Evolutionary conservation across 176 grass and related monocot species (phyloP).

Genomic region (Puya raimondii): DNA sequence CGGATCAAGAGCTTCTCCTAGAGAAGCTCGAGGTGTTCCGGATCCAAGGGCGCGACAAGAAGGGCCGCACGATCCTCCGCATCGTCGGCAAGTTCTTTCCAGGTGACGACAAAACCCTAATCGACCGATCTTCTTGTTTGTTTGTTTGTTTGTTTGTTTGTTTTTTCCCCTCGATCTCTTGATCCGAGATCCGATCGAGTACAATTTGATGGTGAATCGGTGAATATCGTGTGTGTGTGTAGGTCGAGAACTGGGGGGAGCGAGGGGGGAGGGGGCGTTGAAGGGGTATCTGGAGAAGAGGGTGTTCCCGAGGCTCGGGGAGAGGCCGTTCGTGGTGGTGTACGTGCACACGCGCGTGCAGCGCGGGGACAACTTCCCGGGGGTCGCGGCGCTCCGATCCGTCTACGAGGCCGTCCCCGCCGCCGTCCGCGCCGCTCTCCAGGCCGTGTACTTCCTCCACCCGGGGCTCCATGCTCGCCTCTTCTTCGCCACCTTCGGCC

Average conservation of each 20-base stretch:
- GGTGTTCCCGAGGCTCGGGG: constrained; percentile 40
- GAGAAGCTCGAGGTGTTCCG: constrained; percentile 53
- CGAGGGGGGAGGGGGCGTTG: constrained; percentile 38
- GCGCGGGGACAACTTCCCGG: constrained; percentile 59
- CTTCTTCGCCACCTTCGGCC: constrained; percentile 75
- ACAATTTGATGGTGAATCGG: too few species aligned
- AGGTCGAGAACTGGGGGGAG: constrained; percentile 12
- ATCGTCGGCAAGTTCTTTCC: constrained; percentile 83
- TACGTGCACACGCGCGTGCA: constrained; percentile 67
- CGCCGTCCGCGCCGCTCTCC: constrained; percentile 27
- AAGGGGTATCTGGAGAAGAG: constrained; percentile 29
- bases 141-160: neutral
- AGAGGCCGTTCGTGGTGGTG: constrained; percentile 52
- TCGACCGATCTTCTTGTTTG: neutral
- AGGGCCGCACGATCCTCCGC: constrained; percentile 49
- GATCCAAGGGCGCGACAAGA: constrained; percentile 46
- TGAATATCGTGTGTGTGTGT: too few species aligned
- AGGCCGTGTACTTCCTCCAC: constrained; percentile 83
- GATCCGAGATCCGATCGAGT: neutral
- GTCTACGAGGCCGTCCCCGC: constrained; percentile 53
- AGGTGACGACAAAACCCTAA: constrained; percentile 13
- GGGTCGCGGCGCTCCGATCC: constrained; percentile 44
- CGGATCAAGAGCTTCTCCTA: constrained; percentile 36
- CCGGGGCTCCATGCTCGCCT: constrained; percentile 73
- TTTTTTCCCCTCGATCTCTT: neutral